A percentile compares a stretch with the other conserved stretches of the same genome.
Conservation (phyloP, 371 early-diverging fungal species). For the Syncephalastrum racemosum region DNA sequence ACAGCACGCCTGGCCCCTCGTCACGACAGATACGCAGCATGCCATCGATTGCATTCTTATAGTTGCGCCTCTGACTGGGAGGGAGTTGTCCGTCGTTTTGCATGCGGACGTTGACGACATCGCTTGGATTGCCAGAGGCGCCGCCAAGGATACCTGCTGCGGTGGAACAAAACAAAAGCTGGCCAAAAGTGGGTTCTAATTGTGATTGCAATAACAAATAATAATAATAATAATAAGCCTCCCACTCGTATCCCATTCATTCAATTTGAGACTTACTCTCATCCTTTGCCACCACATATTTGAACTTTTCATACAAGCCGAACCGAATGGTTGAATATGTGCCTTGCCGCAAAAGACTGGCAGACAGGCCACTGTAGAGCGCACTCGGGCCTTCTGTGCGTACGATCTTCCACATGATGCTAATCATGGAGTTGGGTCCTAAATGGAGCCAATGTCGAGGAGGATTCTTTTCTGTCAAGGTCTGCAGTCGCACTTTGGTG, state of each 20-base stretch:
- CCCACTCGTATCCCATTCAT: too few species aligned
- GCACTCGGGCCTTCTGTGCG: slow-evolving; percentile 40
- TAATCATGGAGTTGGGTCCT: slow-evolving; percentile 35
- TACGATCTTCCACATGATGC: slow-evolving; percentile 40
- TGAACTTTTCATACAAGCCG: slow-evolving; percentile 61
- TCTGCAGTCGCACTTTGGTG: slow-evolving; percentile 73
- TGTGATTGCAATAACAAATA: slow-evolving; percentile 1
- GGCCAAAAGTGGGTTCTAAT: slow-evolving; percentile 47
- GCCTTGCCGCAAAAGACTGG: slow-evolving; percentile 1
- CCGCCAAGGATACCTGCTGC: slow-evolving; percentile 71
- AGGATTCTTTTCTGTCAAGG: slow-evolving; percentile 25
- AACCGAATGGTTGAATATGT: slow-evolving; percentile 69
- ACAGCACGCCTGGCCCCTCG: slow-evolving; percentile 56
- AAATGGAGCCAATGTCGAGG: slow-evolving; percentile 22
- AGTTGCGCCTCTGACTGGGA: slow-evolving; percentile 55
- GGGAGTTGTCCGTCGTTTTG: slow-evolving; percentile 75
- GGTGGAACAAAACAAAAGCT: slow-evolving; percentile 57
- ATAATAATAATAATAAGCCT: slow-evolving; percentile 7
- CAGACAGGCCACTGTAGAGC: slow-evolving; percentile 15
- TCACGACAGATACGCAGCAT: slow-evolving; percentile 60
- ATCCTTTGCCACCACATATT: slow-evolving; percentile 43
- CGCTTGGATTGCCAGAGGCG: slow-evolving; percentile 71
- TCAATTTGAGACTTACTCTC: slow-evolving; percentile 22
- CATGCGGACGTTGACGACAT: slow-evolving; percentile 74
- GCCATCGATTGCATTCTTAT: slow-evolving; percentile 68